Evolutionary conservation across 345 rosid genomes (phyloP), one percentile per base, ranked within the genome.

Genomic region (Erysimum cheiranthoides): DNA sequence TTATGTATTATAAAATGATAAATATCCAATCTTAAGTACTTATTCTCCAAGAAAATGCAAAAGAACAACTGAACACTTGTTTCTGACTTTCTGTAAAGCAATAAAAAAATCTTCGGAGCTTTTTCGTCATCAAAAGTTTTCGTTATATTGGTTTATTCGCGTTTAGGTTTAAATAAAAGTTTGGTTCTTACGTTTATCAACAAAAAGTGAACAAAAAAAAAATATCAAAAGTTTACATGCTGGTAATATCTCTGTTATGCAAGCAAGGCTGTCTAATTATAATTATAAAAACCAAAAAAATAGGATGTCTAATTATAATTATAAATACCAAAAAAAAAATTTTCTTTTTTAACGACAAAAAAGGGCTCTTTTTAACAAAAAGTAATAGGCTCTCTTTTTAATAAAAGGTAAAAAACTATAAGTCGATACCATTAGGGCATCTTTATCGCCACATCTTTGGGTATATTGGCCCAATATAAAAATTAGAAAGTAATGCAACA

Each of bases 1-100:
- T n/a, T n/a, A n/a, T n/a, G n/a, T n/a, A n/a, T n/a, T n/a, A n/a
- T n/a, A n/a, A n/a, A n/a, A n/a, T n/a, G 70, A 66, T 5, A 66
- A 38, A 49, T 36, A 74, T 36, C 42, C 13, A 39, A 60, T 5
- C 12, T 50, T 49, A 68, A 62, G 64, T 68, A 69, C 58, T 52
- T 69, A 62, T 69, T 62, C 79, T 45, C 49, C 0, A 34, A 8
- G 18, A 70, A 28, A 53, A 54, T 69, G 65, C 32, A 52, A 34
- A 69, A 45, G 71, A 70, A 63, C 30, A 52, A 32, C 16, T 53
- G 47, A 61, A 53, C 70, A 69, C 70, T 76, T 76, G 75, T 69
- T 70, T 63, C 52, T 63, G 0, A 38, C 76, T 53, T 77, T 70
- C 10, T 4, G 54, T 70, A 70, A 63, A 70, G 71, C 58, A 36